Percentiles rank a stretch among this genome's conserved stretches.
phyloP scores from a whole-genome alignment of 2,329 filamentous ascomycete genomes.

The Teratosphaeria zuluensis region DNA sequence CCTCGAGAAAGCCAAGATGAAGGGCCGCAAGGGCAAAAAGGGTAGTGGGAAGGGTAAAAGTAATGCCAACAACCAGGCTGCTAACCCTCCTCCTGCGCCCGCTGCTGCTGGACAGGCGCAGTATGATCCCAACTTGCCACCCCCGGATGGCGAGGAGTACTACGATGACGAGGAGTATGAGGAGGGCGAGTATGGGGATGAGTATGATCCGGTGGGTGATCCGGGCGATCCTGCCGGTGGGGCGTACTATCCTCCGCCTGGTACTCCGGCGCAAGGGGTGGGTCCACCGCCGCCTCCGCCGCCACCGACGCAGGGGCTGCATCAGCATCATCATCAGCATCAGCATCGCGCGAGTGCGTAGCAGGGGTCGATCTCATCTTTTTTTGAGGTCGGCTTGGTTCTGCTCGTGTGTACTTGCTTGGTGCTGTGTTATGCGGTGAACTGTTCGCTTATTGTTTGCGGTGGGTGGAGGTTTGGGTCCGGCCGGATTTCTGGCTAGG shows the following conservation, averaged over 20 bases:
- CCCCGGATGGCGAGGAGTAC: constrained; percentile 15
- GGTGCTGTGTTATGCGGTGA: not conserved
- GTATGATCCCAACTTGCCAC: constrained; percentile 22
- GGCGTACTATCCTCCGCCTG: constrained; percentile 2
- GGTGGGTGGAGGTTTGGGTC: not conserved
- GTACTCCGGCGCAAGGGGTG: not conserved
- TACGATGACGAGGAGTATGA: constrained; percentile 24
- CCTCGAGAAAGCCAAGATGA: constrained; percentile 88
- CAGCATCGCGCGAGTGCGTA: not conserved
- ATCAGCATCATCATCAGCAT: not conserved
- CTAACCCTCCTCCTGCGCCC: constrained; percentile 5
- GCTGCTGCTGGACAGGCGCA: not conserved
- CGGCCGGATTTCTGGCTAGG: not conserved
- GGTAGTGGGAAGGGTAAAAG: constrained; percentile 49
- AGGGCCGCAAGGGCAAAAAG: constrained; percentile 83
- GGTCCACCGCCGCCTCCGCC: not conserved
- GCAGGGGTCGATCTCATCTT: not conserved
- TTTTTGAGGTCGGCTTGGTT: not conserved
- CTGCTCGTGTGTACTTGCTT: not conserved
- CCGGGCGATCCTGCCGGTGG: not conserved
- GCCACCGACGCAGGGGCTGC: not conserved
- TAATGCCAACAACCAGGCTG: constrained; percentile 8
- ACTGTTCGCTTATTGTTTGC: not conserved
- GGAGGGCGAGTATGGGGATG: constrained; percentile 13
- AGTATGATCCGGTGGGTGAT: constrained; percentile 3